A percentile compares a stretch with the other conserved stretches of the same genome.
phyloP scores from a whole-genome alignment of 352 stramenopile genomes.

The Elongisporangium senticosum region DNA sequence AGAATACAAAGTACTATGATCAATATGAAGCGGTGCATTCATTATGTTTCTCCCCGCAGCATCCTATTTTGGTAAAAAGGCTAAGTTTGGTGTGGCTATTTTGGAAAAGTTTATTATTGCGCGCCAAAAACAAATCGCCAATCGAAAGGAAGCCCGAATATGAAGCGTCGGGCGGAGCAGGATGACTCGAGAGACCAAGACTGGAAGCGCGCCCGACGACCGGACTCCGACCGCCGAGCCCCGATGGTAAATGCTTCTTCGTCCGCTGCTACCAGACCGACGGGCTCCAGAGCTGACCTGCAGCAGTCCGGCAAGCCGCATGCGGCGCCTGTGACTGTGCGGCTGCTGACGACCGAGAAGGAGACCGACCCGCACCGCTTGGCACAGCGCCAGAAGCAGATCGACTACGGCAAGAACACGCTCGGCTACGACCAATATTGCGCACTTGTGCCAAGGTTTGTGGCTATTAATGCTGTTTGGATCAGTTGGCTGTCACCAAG shows the following conservation, averaged over 20 bases:
- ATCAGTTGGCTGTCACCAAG: not conserved
- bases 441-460: slow-evolving; percentile 46
- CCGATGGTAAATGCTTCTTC: not conserved
- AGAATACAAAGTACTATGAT: slow-evolving; percentile 1
- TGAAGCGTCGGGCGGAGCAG: slow-evolving; percentile 18
- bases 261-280: not conserved
- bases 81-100: not conserved
- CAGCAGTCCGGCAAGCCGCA: not conserved
- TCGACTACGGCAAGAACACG: slow-evolving; percentile 91
- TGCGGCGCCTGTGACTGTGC: slow-evolving; percentile 15
- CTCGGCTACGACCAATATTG: slow-evolving; percentile 88
- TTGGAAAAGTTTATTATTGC: slow-evolving; percentile 6
- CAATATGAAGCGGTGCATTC: not conserved
- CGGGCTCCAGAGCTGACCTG: not conserved
- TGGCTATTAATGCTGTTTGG: not conserved
- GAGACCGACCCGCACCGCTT: slow-evolving; percentile 79
- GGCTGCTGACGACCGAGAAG: slow-evolving; percentile 47
- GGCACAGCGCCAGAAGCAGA: slow-evolving; percentile 90
- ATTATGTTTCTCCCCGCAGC: no score
- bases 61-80: not conserved
- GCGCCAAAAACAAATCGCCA: slow-evolving; percentile 20
- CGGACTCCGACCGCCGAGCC: not conserved
- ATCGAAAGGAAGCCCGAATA: slow-evolving; percentile 4
- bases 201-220: slow-evolving; percentile 15
- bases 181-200: slow-evolving; percentile 1